Evolutionary conservation across 306 rosid species (phyloP), one percentile per base, ranked within the genome.

Genomic region (Herpetospermum pedunculosum): DNA sequence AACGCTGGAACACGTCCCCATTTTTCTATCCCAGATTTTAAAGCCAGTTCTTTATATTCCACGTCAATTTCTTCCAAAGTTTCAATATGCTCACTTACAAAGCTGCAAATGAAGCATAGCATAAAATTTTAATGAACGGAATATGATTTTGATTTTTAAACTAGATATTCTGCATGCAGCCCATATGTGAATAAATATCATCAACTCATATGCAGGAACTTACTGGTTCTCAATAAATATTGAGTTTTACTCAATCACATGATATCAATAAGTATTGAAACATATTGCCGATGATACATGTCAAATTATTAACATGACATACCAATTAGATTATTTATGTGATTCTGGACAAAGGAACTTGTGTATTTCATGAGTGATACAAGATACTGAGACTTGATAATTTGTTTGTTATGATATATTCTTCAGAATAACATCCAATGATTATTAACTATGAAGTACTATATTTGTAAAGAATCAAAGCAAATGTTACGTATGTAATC

Each of bases 1-100:
- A 94, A 83, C 37, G 99, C 99, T 52, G 99, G 99, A 81, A 94
- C 99, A 30, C 99, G 97, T 2, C 99, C 97, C 99, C 99, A 94
- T 18, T 76, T 82, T 87, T 91, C 87, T 75, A 94, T 86, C n/a
- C 97, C 96, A 69, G 97, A 94, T 71, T 84, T 76, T 64, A 94
- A 79, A 75, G 97, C 97, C 82, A 94, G 80, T 82, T 94, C 99
- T 88, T 89, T 94, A 85, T 94, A 94, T 74, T 94, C 99, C 8
- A 94, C 99, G 63, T 94, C 99, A 55, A 94, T 94, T 82, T 94
- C 99, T 85, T 94, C 99, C 29, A 94, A 84, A 47, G 99, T 94
- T 87, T 94, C 99, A 75, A 94, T 94, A 78, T 94, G 97, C 87
- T 94, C 99, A 52, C 99, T 94, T 79, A 94, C 98, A 88, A 94